phyloP scores from a whole-genome alignment of 1,139 yeast genomes.

The Pichia sp. region DNA sequence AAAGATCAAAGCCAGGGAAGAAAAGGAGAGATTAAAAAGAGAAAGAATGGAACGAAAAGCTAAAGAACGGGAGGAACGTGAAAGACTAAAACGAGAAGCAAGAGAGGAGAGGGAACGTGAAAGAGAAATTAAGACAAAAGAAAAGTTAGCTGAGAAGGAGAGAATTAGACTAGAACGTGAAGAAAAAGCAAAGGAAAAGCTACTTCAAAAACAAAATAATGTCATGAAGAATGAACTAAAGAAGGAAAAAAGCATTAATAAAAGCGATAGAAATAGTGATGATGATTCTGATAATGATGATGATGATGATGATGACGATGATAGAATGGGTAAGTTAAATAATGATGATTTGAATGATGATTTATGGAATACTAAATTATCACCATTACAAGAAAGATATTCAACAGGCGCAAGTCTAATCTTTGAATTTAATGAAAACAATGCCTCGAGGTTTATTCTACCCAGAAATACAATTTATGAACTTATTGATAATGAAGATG shows the following conservation, averaged over 20 bases:
- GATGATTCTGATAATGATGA: conserved; percentile 2
- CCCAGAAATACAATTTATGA: conserved; percentile 78
- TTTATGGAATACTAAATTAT: conserved; percentile 45
- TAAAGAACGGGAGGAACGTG: conserved; percentile 21
- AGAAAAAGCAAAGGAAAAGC: conserved; percentile 4
- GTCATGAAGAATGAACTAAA: conserved; percentile 8
- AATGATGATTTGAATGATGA: conserved; percentile 21
- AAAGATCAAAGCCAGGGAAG: conserved; percentile 19
- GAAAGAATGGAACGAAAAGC: conserved; percentile 19
- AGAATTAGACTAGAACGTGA: conserved; percentile 14
- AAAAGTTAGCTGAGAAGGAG: conserved; percentile 20
- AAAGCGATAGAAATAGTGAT: conserved; percentile 6
- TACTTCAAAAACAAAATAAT: conserved; percentile 8
- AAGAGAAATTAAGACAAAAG: conserved; percentile 26
- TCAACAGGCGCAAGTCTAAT: conserved; percentile 64
- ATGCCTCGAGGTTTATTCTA: conserved; percentile 63
- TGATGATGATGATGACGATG: conserved; percentile 8
- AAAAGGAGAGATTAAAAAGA: conserved; percentile 29
- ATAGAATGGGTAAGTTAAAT: conserved; percentile 13
- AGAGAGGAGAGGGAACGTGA: conserved; percentile 26
- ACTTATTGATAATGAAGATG: conserved; percentile 34
- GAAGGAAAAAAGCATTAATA: conserved; percentile 13
- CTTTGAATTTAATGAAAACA: conserved; percentile 78
- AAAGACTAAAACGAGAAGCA: conserved; percentile 16
- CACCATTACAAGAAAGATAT: conserved; percentile 72